Conservation (phyloP, 1,284 basidiomycete genomes). For the Taiwanofungus camphoratus region DNA sequence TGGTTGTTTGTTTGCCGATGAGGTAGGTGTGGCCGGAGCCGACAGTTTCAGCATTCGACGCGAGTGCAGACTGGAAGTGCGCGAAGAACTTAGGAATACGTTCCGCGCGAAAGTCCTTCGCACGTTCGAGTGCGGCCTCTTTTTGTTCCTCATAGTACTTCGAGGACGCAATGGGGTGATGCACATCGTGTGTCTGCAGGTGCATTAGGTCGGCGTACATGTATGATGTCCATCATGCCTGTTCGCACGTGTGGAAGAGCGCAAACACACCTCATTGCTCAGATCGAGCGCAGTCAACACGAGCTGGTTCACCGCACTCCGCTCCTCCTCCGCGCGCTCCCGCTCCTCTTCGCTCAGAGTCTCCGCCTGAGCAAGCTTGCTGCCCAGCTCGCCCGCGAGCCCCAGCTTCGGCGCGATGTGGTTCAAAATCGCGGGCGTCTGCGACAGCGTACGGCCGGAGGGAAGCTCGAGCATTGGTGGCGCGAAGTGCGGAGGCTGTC, state of each 20-base stretch:
- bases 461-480: constrained; percentile 33
- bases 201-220: too few species aligned
- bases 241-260: too few species aligned
- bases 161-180: constrained; percentile 32
- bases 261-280: constrained; percentile 31
- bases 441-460: constrained; percentile 29
- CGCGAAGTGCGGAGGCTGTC: constrained; percentile 31
- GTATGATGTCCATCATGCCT: too few species aligned
- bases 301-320: constrained; percentile 34
- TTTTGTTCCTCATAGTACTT: constrained; percentile 49
- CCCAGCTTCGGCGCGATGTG: constrained; percentile 37
- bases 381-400: constrained; percentile 26
- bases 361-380: constrained; percentile 15
- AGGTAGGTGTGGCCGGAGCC: constrained; percentile 26
- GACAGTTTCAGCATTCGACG: constrained; percentile 26
- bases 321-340: constrained; percentile 22
- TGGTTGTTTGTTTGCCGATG: constrained; percentile 33
- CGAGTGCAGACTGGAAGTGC: constrained; percentile 35
- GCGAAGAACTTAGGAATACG: constrained; percentile 45
- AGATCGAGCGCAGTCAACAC: constrained; percentile 39
- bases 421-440: constrained; percentile 38
- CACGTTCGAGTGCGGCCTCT: constrained; percentile 23
- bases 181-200: constrained; percentile 25
- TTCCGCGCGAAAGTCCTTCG: constrained; percentile 33
- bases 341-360: constrained; percentile 16